Evolutionary conservation across 495 filamentous ascomycete genomes (phyloP).

Genomic region (Podospora fimiseda): DNA sequence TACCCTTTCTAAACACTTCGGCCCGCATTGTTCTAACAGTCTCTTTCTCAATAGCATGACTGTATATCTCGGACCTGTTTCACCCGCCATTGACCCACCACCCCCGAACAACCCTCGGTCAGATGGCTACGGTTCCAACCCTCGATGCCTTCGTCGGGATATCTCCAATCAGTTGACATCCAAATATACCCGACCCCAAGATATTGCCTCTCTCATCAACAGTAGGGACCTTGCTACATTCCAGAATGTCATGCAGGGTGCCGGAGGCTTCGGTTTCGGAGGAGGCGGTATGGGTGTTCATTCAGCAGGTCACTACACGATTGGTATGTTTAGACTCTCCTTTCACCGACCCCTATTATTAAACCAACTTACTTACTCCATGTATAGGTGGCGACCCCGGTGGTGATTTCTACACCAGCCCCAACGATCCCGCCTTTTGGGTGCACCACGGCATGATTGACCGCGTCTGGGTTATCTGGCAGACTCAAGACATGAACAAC

Average conservation of each 20-base stretch:
- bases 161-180: conserved; percentile 45
- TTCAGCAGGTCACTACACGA: conserved; percentile 14
- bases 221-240: conserved; percentile 39
- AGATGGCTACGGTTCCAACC: conserved; percentile 44
- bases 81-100: conserved; percentile 29
- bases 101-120: conserved; percentile 29
- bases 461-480: conserved; percentile 64
- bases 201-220: conserved; percentile 43
- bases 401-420: conserved; percentile 47
- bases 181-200: conserved; percentile 42
- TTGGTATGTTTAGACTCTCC: too few species aligned
- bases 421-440: conserved; percentile 65
- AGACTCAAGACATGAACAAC: conserved; percentile 37
- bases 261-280: not conserved
- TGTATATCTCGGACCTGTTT: conserved; percentile 49
- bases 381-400: conserved; percentile 37
- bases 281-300: not conserved
- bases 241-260: conserved; percentile 38
- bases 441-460: conserved; percentile 65
- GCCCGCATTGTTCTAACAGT: too few species aligned
- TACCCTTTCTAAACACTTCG: too few species aligned
- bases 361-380: too few species aligned
- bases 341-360: too few species aligned
- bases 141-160: conserved; percentile 61
- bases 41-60: conserved; percentile 26